Evolutionary conservation across 805 yeast species (phyloP), one percentile per base, ranked within the genome.

Genomic region (Suhomyces canberraensis): DNA sequence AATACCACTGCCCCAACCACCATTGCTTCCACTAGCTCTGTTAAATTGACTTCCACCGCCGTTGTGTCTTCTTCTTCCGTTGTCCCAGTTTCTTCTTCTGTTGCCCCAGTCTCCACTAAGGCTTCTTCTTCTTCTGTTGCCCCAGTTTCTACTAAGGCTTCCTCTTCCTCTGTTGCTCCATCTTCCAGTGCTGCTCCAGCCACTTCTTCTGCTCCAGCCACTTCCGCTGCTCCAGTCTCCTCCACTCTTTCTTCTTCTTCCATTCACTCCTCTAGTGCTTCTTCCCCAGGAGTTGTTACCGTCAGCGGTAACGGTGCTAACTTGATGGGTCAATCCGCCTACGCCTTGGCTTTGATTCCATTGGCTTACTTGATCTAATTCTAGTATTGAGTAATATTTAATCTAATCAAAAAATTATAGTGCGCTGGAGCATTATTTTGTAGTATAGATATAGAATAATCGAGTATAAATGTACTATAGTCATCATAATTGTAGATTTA

Each of bases 311-410:
- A 46, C 26, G 51, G 50, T 40, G 56, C 50, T 24, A 36, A 25
- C 29, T 42, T 37, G 44, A 28, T 45, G 20, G 52, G 52, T 28
- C 52, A 55, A 21, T 58, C 66, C 16, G 40, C 53, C 42, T 37
- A 51, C 21, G 66, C 65, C 28, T 38, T 55, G 29, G 47, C 54
- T 31, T 56, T 61, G 40, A 42, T 62, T 33, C 61, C 69, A 38
- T 56, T 60, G 41, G 69, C 63, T 37, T 59, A 58, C 57, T 56
- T 64, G 48, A 39, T 64, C 47, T 64, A 60, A 60, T 22, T 24
- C 22, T 8, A 24, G 11, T 24, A 24, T 24, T 24, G 26, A 8
- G 11, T 5, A 24, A 24, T 24, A n/a, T n/a, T n/a, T n/a, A n/a
- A n/a, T n/a, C n/a, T n/a, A n/a, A n/a, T n/a, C n/a, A n/a, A n/a